Conservation (phyloP, 2,329 filamentous ascomycete species). For the Penicillium sp. region DNA sequence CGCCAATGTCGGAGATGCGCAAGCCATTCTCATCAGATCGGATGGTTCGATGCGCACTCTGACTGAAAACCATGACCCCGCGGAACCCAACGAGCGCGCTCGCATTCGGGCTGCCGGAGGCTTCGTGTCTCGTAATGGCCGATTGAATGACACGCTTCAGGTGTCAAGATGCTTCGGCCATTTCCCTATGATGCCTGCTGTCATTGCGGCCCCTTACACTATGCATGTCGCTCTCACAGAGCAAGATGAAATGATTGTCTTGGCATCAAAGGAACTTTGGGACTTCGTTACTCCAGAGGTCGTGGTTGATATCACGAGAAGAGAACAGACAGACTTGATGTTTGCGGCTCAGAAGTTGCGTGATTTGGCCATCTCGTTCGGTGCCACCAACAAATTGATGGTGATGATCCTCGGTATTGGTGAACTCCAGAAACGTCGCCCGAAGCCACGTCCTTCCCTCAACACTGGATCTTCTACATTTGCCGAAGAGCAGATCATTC, state of each 20-base stretch:
- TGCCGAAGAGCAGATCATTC: constrained; percentile 63
- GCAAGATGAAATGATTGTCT: constrained; percentile 87
- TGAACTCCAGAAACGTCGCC: constrained; percentile 83
- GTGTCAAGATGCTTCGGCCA: constrained; percentile 96
- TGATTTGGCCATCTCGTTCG: constrained; percentile 93
- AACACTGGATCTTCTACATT: constrained; percentile 78
- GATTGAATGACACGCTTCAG: constrained; percentile 85
- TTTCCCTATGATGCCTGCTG: constrained; percentile 85
- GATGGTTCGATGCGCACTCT: constrained; percentile 82
- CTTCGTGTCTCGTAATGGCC: constrained; percentile 92
- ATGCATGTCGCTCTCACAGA: constrained; percentile 77
- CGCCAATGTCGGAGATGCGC: constrained; percentile 92
- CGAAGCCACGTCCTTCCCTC: constrained; percentile 77
- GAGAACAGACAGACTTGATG: constrained; percentile 89
- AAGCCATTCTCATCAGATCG: constrained; percentile 91
- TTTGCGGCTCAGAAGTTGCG: constrained; percentile 90
- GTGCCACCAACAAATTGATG: constrained; percentile 93
- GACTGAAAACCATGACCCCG: constrained; percentile 90
- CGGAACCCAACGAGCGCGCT: constrained; percentile 78
- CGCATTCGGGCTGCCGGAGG: constrained; percentile 93
- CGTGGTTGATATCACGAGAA: constrained; percentile 86
- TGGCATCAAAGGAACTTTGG: constrained; percentile 93
- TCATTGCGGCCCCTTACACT: constrained; percentile 88
- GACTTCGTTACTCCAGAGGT: constrained; percentile 88
- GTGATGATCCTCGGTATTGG: constrained; percentile 97